Conservation (phyloP, 176 grass and related monocot species). For the Themeda triandra region DNA sequence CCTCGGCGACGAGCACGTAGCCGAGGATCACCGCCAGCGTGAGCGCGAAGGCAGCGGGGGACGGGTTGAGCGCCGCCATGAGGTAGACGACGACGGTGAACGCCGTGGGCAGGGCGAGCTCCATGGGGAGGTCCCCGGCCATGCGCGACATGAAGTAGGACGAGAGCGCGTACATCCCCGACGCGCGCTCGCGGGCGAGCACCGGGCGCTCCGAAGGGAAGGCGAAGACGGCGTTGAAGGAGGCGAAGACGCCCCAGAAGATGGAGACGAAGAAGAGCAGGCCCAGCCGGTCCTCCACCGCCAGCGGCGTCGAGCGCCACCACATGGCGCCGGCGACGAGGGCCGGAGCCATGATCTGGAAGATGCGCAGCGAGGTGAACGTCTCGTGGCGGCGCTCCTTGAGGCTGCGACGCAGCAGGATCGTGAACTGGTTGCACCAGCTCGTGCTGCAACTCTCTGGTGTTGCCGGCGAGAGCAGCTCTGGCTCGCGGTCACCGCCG, state of each 20-base stretch:
- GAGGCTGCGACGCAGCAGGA: constrained; percentile 81
- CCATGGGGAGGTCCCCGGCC: constrained; percentile 93
- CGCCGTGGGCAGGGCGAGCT: constrained; percentile 69
- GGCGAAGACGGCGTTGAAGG: constrained; percentile 93
- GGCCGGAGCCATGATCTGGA: constrained; percentile 82
- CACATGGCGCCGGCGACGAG: constrained; percentile 82
- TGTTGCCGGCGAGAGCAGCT: no score
- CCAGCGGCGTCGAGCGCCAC: constrained; percentile 70
- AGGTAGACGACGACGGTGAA: constrained; percentile 81
- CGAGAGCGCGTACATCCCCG: constrained; percentile 89
- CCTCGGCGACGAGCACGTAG: constrained; percentile 77
- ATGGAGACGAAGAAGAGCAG: constrained; percentile 99
- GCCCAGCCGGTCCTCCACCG: constrained; percentile 71
- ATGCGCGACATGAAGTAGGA: constrained; percentile 81
- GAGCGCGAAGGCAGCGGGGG: constrained; percentile 58
- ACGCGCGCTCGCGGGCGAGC: constrained; percentile 62
- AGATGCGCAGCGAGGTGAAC: constrained; percentile 80
- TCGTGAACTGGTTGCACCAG: constrained; percentile 71
- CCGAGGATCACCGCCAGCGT: constrained; percentile 55
- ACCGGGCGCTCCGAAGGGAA: constrained; percentile 83
- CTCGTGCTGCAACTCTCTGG: constrained; percentile 39
- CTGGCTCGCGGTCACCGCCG: background rate
- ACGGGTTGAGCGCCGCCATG: constrained; percentile 78
- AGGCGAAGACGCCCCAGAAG: constrained; percentile 98
- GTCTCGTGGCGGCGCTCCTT: constrained; percentile 93